Evolutionary conservation across 352 stramenopile genomes (phyloP), one percentile per base, ranked within the genome.

Genomic region (Pythium sukuiense): DNA sequence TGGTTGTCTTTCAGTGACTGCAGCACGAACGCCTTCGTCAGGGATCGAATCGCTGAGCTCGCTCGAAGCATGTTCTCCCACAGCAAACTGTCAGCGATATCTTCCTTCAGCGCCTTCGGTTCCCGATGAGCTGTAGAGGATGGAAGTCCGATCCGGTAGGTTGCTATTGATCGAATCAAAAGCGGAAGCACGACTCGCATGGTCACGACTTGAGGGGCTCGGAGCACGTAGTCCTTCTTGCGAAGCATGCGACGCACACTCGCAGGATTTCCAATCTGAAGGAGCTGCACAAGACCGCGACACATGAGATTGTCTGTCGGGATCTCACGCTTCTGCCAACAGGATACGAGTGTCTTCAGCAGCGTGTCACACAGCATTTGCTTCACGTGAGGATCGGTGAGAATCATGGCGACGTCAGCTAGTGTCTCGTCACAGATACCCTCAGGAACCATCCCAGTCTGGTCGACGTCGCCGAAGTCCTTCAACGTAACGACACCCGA

Each of bases 201-300:
- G 8, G 83, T 90, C 20, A 93, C 73, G 4, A 94, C 85, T 63
- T 90, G 84, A 3, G 87, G 85, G 13, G 85, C 80, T 29, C 85
- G 81, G 26, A 96, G 50, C n/a, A 93, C 76, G 33, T 81, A 94
- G 52, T 96, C 87, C 46, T 88, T 80, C 68, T 93, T 93, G 18
- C 87, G 85, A 55, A 94, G 79, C 87, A 94, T 96, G 8, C 87
- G 80, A 2, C 87, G 83, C 27, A 96, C 76, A 54, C 84, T 91
- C 20, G 84, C 82, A 2, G 85, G 73, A 43, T 93, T 93, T 1
- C 87, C 87, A 43, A 96, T 78, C 59, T 96, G 87, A 48, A 96
- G 68, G 35, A 96, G 79, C 70, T 96, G 85, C 8, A 96, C 85
- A n/a, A 93, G 73, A 0, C 83, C 85, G 46, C 85, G 79, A 39